Conservation (phyloP, 208 protist genomes). For the Trypanosoma caninum region DNA sequence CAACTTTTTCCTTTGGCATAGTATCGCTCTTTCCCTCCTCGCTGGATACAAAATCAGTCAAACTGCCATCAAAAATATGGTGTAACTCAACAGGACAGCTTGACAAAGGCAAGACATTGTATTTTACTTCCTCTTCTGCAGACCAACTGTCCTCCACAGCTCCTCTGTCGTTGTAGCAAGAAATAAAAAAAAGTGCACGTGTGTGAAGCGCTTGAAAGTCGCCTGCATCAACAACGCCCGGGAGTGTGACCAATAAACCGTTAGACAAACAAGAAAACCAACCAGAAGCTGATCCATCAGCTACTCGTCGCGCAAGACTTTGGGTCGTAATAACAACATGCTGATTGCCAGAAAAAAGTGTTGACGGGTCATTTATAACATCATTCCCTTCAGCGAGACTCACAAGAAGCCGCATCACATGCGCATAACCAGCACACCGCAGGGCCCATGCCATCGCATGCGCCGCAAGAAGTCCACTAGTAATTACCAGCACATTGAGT, state of each 20-base stretch:
- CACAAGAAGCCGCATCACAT: slow-evolving; percentile 41
- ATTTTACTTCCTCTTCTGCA: slow-evolving; percentile 16
- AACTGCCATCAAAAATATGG: not conserved
- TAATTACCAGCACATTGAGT: slow-evolving; percentile 55
- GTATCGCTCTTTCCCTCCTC: not conserved
- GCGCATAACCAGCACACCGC: slow-evolving; percentile 55
- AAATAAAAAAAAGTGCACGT: slow-evolving; percentile 68
- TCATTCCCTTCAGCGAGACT: not conserved
- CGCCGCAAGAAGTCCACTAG: slow-evolving; percentile 41
- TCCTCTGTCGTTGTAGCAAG: not conserved
- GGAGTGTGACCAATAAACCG: slow-evolving; percentile 66
- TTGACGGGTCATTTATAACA: slow-evolving; percentile 8
- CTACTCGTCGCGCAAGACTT: slow-evolving; percentile 32
- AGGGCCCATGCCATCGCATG: slow-evolving; percentile 80
- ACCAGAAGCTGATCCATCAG: slow-evolving; percentile 16
- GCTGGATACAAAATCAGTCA: not conserved
- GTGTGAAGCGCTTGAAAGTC: slow-evolving; percentile 69
- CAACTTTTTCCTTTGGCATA: not conserved
- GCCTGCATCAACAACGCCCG: slow-evolving; percentile 53
- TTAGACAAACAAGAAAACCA: slow-evolving; percentile 38
- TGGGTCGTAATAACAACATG: slow-evolving; percentile 57
- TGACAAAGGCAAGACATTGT: slow-evolving; percentile 9
- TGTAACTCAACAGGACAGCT: slow-evolving; percentile 12
- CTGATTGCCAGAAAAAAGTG: slow-evolving; percentile 33
- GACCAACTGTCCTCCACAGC: not conserved